These are phyloP conservation scores for Gleditsia sinensis DNA, from an alignment of 306 rosid genomes.

Conservation along the genomic window DNA sequence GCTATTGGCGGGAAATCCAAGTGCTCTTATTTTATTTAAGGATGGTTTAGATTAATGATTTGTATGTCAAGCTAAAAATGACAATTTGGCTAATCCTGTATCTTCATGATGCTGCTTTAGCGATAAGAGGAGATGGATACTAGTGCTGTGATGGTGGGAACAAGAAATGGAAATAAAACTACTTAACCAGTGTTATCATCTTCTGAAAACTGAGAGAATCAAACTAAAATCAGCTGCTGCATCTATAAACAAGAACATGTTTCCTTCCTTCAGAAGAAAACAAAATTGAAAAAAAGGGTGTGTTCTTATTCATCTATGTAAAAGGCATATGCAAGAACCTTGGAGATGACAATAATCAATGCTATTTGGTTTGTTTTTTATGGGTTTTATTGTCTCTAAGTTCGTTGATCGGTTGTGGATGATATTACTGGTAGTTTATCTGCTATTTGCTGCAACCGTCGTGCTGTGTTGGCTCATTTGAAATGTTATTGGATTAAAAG, in stretches of 20 bases:
- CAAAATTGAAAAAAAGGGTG: background rate
- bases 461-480: background rate
- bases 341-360: background rate
- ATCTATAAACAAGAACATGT: background rate
- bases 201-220: no score
- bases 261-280: background rate
- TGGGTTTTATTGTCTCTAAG: background rate
- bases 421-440: background rate
- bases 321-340: background rate
- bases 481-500: background rate
- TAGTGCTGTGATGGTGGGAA: background rate
- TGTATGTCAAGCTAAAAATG: background rate
- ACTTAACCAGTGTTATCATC: background rate
- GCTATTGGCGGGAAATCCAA: background rate
- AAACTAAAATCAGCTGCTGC: background rate
- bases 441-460: background rate
- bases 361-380: background rate
- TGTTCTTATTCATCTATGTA: background rate
- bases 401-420: background rate
- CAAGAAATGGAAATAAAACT: background rate
- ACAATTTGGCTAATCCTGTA: background rate
- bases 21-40: background rate
- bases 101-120: background rate
- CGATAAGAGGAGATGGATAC: background rate
- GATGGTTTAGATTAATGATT: background rate